Evolutionary conservation across 2,329 filamentous ascomycete species (phyloP).

Genomic region (Allantophomopsis cytisporea): DNA sequence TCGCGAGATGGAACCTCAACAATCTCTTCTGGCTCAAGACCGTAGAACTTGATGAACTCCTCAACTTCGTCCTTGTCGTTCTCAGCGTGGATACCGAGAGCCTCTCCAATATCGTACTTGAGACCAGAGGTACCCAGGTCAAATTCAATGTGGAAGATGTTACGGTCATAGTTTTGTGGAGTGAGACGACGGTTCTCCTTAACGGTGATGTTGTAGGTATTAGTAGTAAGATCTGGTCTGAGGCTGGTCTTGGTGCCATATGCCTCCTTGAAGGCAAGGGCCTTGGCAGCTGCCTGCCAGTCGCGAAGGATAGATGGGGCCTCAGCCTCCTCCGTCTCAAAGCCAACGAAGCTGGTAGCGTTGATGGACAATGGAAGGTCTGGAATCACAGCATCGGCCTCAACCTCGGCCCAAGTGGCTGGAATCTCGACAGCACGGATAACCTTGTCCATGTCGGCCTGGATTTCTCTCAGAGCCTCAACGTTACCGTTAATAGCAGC

Average conservation of each 20-base stretch:
- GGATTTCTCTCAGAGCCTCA: conserved; percentile 35
- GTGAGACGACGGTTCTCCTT: conserved; percentile 94
- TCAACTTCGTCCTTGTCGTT: conserved; percentile 71
- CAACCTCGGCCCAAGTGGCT: conserved; percentile 63
- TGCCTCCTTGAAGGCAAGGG: conserved; percentile 86
- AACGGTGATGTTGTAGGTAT: conserved; percentile 79
- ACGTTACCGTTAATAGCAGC: conserved; percentile 41
- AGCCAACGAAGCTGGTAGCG: conserved; percentile 70
- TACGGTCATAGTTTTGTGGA: conserved; percentile 78
- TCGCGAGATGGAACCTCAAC: conserved; percentile 89
- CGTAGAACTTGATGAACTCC: conserved; percentile 84
- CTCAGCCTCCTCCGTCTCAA: conserved; percentile 64
- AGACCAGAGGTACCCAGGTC: conserved; percentile 84
- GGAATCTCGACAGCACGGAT: conserved; percentile 65
- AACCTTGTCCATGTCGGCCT: conserved; percentile 55
- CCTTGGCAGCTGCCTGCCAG: conserved; percentile 80
- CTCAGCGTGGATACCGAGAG: conserved; percentile 89
- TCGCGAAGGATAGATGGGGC: conserved; percentile 50
- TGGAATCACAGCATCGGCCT: conserved; percentile 39
- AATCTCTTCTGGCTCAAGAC: conserved; percentile 66
- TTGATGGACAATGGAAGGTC: conserved; percentile 51
- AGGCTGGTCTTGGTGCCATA: conserved; percentile 62
- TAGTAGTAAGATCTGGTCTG: conserved; percentile 73
- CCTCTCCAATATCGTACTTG: conserved; percentile 94
- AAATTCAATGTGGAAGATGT: conserved; percentile 99